These are phyloP conservation scores for Pichia deserticola DNA, from an alignment of 805 yeast species.

Conservation along the genomic window DNA sequence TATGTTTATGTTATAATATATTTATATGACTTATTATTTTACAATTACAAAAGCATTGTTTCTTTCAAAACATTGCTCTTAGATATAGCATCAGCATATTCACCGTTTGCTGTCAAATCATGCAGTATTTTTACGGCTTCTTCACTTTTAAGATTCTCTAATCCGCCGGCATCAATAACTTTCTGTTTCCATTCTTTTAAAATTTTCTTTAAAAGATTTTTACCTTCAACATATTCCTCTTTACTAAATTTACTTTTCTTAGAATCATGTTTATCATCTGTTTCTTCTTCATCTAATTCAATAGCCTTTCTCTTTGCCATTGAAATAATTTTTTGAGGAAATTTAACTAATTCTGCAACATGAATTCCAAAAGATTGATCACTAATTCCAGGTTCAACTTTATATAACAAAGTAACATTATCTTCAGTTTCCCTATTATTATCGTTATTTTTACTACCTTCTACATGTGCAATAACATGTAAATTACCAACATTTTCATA, in stretches of 20 bases:
- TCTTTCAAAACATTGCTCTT: conserved; percentile 16
- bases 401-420: conserved; percentile 82
- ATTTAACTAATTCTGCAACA: conserved; percentile 92
- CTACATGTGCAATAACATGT: conserved; percentile 91
- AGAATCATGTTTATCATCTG: conserved; percentile 31
- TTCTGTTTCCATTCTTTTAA: conserved; percentile 47
- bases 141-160: conserved; percentile 35
- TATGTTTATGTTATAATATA: too few species aligned
- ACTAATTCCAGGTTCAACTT: conserved; percentile 93
- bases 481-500: conserved; percentile 63
- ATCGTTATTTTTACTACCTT: conserved; percentile 30
- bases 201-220: conserved; percentile 40
- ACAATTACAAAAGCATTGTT: conserved; percentile 15
- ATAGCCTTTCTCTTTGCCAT: conserved; percentile 95
- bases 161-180: conserved; percentile 37
- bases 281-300: conserved; percentile 64
- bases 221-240: conserved; percentile 49
- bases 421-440: conserved; percentile 31
- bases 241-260: conserved; percentile 46
- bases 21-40: too few species aligned
- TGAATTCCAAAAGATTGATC: conserved; percentile 97
- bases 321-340: conserved; percentile 79
- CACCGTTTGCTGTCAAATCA: background rate
- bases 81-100: conserved; percentile 1
- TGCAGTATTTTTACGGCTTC: conserved; percentile 18